These are phyloP conservation scores for Prunus salicina DNA, from an alignment of 306 rosid genomes.

Conservation along the genomic window DNA sequence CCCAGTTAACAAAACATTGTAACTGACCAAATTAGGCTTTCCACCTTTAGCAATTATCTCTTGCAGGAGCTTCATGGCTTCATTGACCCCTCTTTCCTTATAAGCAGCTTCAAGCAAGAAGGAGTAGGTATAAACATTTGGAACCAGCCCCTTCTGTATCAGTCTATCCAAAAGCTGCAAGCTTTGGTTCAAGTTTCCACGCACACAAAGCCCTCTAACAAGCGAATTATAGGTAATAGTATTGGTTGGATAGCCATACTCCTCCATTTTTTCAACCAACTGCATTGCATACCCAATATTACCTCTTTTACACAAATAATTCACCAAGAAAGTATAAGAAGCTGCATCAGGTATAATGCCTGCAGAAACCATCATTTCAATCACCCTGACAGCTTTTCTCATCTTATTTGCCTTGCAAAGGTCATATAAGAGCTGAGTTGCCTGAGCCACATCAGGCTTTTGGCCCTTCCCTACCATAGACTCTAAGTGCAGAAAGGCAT, in stretches of 20 bases:
- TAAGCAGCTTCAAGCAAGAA: slow-evolving; percentile 79
- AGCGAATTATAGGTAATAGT: slow-evolving; percentile 71
- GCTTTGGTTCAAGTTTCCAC: slow-evolving; percentile 64
- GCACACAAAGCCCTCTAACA: slow-evolving; percentile 73
- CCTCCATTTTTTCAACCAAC: slow-evolving; percentile 81
- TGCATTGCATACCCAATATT: slow-evolving; percentile 91
- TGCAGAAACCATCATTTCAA: slow-evolving; percentile 75
- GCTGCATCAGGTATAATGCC: slow-evolving; percentile 76
- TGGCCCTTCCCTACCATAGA: slow-evolving; percentile 62
- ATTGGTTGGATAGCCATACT: slow-evolving; percentile 57
- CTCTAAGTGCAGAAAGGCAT: slow-evolving; percentile 68
- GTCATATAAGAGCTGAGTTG: slow-evolving; percentile 83
- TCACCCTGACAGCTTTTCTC: slow-evolving; percentile 60
- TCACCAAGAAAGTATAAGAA: slow-evolving; percentile 64
- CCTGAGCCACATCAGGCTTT: slow-evolving; percentile 69
- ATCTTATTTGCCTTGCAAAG: slow-evolving; percentile 66
- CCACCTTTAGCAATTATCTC: slow-evolving; percentile 83
- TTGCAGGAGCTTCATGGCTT: slow-evolving; percentile 68
- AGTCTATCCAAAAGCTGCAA: slow-evolving; percentile 71
- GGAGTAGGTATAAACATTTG: slow-evolving; percentile 75
- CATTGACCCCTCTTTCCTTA: slow-evolving; percentile 81
- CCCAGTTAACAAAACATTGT: slow-evolving; percentile 82
- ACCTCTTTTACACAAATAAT: slow-evolving; percentile 70
- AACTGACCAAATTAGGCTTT: slow-evolving; percentile 72
- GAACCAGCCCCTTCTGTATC: slow-evolving; percentile 68